Evolutionary conservation across 768 basidiomycete species (phyloP), one percentile per base, ranked within the genome.

Genomic region (Phaeolepiota aurea): DNA sequence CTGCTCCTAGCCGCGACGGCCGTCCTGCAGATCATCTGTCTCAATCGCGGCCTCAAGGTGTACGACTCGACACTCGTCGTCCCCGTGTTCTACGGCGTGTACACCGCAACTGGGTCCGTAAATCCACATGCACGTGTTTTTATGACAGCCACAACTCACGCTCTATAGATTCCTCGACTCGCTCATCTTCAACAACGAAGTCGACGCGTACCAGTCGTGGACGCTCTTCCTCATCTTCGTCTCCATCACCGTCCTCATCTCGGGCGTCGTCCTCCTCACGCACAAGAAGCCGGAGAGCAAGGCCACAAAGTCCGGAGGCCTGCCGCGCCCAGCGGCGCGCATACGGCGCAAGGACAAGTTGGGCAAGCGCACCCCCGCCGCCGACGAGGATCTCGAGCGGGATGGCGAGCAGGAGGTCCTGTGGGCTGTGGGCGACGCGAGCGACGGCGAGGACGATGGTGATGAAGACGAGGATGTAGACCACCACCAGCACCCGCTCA

Each of bases 1-100:
- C 58, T 80, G 18, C 66, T 82, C 9, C 74, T 84, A 25, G 72
- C 69, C 3, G 55, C 76, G 33, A 91, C 91, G 0, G 92, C 91
- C 2, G 78, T 97, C 21, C 61, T 82, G 36, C 93, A 98, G 56
- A 94, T 97, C 42, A 78, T 90, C 32, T 93, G 90, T 56, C 69
- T 97, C 31, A 93, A 97, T 54, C 80, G 84, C 31, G 92, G 86
- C 4, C 68, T 94, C n/a, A 79, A 79, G 53, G 82, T 87, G 5
- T 93, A 93, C 50, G 92, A 91, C 53, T 88, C 86, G 13, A 89
- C 87, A 0, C 61, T 96, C 1, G 90, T 96, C 13, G 92, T 96
- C 0, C 93, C 94, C 0, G 82, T 93, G 11, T 96, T 97, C 57
- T 97, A 94, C 55, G 90, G 90, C 7, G 80, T 91, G 7, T 93